A percentile compares a stretch with the other conserved stretches of the same genome.
These are phyloP conservation scores for Xerocomus cyaneibrunnescens DNA, from an alignment of 1,284 basidiomycete species.

Conservation along the genomic window DNA sequence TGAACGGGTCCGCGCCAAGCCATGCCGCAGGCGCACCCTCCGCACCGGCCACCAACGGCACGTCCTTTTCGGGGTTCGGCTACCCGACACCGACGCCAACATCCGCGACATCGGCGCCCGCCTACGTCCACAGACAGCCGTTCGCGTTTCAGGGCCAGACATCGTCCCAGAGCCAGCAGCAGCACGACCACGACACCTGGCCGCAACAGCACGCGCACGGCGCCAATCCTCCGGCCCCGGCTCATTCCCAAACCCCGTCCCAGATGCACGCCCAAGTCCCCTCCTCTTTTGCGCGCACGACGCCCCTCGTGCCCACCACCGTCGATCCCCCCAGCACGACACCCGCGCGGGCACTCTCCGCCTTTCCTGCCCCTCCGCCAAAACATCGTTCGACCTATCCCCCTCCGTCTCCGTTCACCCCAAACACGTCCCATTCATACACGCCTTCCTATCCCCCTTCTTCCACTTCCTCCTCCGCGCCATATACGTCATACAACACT, in stretches of 20 bases:
- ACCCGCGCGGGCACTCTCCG: slow-evolving; percentile 15
- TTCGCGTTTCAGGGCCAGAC: slow-evolving; percentile 26
- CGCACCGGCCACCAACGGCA: slow-evolving; percentile 21
- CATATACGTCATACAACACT: slow-evolving; percentile 26
- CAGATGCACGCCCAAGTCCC: slow-evolving; percentile 26
- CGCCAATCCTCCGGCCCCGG: slow-evolving; percentile 15
- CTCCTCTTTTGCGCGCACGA: slow-evolving; percentile 29
- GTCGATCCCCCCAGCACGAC: slow-evolving; percentile 31
- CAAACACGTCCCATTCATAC: slow-evolving; percentile 22
- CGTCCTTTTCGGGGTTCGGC: slow-evolving; percentile 28
- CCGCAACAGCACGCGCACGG: slow-evolving; percentile 27
- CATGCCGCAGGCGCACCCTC: slow-evolving; percentile 10
- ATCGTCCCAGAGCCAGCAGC: slow-evolving; percentile 37
- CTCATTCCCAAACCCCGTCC: slow-evolving; percentile 23
- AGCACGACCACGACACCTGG: slow-evolving; percentile 32
- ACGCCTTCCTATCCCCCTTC: slow-evolving; percentile 12
- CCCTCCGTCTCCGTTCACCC: slow-evolving; percentile 24
- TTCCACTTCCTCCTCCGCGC: slow-evolving; percentile 18
- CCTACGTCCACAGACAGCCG: slow-evolving; percentile 31
- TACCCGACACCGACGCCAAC: slow-evolving; percentile 28
- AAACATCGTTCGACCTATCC: slow-evolving; percentile 27
- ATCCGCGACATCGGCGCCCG: slow-evolving; percentile 21
- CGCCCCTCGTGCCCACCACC: slow-evolving; percentile 38
- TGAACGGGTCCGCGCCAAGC: background rate
- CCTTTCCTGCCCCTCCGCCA: slow-evolving; percentile 17